Evolutionary conservation across 371 early-diverging fungal genomes (phyloP), one percentile per base, ranked within the genome.

Genomic region (Mucor ambiguus): DNA sequence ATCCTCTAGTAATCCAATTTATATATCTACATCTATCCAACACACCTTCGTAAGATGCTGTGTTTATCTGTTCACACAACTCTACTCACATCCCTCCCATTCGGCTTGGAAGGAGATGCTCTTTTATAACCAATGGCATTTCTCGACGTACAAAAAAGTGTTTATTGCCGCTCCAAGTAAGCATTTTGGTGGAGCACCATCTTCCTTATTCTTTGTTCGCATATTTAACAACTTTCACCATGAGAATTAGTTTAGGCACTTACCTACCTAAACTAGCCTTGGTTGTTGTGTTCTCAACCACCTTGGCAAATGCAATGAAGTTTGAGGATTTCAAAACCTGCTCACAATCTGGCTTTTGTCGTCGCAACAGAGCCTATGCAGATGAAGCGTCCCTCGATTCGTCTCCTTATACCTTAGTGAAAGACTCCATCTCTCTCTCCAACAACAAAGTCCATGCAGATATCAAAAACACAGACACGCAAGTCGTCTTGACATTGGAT

Each of bases 281-380:
- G 29, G 41, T 58, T 10, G 26, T 55, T 14, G 63, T 72, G 6
- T 59, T 71, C 6, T 44, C 57, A 12, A 57, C 60, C 18, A 32
- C 66, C 3, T 22, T 60, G 10, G 61, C 61, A 0, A 10, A 55
- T 20, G 75, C 76, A 30, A 80, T 80, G 81, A 80, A 80, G 64
- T 65, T 68, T 64, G 93, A 92, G 57, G 94, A 98, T 75, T 98
- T 98, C 75, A 96, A 95, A 75, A 90, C 83, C 0, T 97, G 97
- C 75, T 79, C 87, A 22, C 93, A 97, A 68, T 87, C 90, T 56
- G 91, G 90, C 20, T 98, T 98, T 76, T 97, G 97, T 76, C 76
- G 82, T 11, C 91, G 98, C 48, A 95, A 98, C 78, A 86, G 95
- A 12, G 93, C 90, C 11, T 94, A 88, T 75, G 96, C 95, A 12